Evolutionary conservation across 768 basidiomycete genomes (phyloP).

Genomic region (Tremella yokohamensis): DNA sequence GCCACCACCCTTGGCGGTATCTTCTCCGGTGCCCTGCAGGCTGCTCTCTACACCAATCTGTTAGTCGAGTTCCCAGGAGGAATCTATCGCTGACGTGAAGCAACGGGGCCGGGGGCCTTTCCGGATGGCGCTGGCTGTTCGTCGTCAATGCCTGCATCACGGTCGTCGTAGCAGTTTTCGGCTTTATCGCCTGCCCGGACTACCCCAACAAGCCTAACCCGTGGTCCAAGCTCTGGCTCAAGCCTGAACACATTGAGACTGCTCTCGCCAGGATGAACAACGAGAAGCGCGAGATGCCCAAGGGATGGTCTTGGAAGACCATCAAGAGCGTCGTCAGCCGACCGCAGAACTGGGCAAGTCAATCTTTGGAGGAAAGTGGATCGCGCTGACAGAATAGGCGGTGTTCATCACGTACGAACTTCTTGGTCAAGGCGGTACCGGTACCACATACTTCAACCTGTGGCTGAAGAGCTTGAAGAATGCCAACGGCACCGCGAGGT

Average conservation of each 20-base stretch:
- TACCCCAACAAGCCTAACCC: conserved; percentile 11
- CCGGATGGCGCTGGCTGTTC: conserved; percentile 14
- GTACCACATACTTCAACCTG: conserved; percentile 13
- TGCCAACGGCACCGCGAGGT: conserved; percentile 5
- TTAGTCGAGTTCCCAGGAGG: neutral
- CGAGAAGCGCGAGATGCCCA: conserved; percentile 4
- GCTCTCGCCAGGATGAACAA: neutral
- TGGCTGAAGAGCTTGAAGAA: conserved; percentile 15
- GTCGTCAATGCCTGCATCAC: conserved; percentile 14
- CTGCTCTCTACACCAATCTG: conserved; percentile 14
- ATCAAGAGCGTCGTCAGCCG: conserved; percentile 8
- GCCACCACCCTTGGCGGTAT: conserved; percentile 13
- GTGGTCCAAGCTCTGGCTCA: conserved; percentile 2
- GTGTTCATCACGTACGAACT: conserved; percentile 2
- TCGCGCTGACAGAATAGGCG: neutral
- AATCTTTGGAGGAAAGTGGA: neutral
- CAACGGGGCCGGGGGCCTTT: neutral
- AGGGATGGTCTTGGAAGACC: conserved; percentile 1
- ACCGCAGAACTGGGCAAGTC: conserved; percentile 7
- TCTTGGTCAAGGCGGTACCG: conserved; percentile 9
- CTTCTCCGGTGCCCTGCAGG: conserved; percentile 9
- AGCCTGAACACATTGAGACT: neutral
- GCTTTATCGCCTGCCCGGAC: conserved; percentile 11
- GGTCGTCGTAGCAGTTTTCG: conserved; percentile 6
- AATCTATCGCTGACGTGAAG: neutral